phyloP scores from a whole-genome alignment of 1,284 basidiomycete species.

The Kwoniella shivajii region DNA sequence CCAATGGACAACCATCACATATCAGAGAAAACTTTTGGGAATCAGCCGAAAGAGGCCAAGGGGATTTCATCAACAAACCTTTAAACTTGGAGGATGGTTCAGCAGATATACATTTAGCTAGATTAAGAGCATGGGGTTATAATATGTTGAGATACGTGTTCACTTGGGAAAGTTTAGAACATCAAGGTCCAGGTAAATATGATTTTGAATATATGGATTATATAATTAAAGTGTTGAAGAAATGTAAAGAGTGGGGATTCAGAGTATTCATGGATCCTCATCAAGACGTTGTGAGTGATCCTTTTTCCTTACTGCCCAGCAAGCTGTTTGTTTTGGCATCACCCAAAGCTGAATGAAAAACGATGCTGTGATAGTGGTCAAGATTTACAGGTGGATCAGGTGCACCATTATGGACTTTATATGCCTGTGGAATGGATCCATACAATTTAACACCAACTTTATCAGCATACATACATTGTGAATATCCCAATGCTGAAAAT shows the following conservation, averaged over 20 bases:
- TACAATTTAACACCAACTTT: constrained; percentile 80
- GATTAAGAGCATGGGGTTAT: constrained; percentile 90
- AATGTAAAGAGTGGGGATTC: constrained; percentile 95
- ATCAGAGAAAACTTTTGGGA: constrained; percentile 85
- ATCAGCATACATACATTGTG: constrained; percentile 82
- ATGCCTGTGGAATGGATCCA: constrained; percentile 89
- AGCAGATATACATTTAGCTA: constrained; percentile 68
- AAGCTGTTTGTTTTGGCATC: background rate
- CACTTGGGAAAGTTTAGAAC: constrained; percentile 93
- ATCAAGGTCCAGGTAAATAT: constrained; percentile 89
- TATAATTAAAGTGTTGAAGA: constrained; percentile 77
- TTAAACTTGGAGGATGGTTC: constrained; percentile 64
- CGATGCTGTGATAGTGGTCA: constrained; percentile 71
- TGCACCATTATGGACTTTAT: constrained; percentile 91
- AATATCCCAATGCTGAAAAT: constrained; percentile 66
- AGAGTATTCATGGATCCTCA: constrained; percentile 94
- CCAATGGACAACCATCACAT: constrained; percentile 68
- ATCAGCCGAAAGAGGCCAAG: constrained; percentile 70
- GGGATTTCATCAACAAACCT: constrained; percentile 71
- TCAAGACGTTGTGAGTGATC: constrained; percentile 80
- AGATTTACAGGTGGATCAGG: constrained; percentile 95
- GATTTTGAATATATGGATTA: constrained; percentile 94
- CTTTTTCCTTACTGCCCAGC: background rate
- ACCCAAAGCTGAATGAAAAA: background rate
- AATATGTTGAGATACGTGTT: constrained; percentile 90